phyloP scores from a whole-genome alignment of 1,284 basidiomycete genomes.

The Marasmius oreades region DNA sequence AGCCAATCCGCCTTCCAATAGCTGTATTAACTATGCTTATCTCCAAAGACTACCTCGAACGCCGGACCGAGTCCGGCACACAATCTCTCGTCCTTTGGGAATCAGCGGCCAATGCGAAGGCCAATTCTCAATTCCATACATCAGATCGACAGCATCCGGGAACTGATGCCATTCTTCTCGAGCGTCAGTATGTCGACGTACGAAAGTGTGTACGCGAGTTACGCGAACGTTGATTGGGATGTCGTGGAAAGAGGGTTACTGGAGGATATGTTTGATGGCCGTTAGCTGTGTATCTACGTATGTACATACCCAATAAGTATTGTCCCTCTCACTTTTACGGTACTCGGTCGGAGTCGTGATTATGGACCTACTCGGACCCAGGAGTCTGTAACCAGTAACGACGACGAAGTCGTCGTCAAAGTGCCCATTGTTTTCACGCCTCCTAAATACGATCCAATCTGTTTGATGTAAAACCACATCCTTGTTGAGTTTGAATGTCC shows the following conservation, averaged over 20 bases:
- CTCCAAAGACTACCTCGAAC: constrained; percentile 4
- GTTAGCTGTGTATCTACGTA: constrained; percentile 27
- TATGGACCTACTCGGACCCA: too few relatives aligned
- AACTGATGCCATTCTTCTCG: constrained; percentile 85
- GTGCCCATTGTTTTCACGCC: too few relatives aligned
- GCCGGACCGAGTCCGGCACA: constrained; percentile 16
- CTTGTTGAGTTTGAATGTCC: too few relatives aligned
- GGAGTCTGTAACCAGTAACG: too few relatives aligned
- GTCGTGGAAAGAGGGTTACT: constrained; percentile 77
- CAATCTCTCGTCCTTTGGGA: constrained; percentile 27
- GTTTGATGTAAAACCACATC: too few relatives aligned
- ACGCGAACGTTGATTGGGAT: constrained; percentile 82
- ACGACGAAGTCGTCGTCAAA: too few relatives aligned
- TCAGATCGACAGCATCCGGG: constrained; percentile 77
- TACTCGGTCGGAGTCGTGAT: too few relatives aligned
- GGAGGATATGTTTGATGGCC: constrained; percentile 85
- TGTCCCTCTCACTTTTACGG: too few relatives aligned
- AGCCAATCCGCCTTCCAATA: too few relatives aligned
- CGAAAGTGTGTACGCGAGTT: constrained; percentile 82
- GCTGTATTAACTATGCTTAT: not conserved
- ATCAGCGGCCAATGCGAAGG: constrained; percentile 52
- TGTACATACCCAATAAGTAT: too few relatives aligned
- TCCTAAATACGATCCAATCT: too few relatives aligned
- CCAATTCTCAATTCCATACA: constrained; percentile 69
- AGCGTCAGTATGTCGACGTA: constrained; percentile 85